A percentile compares a stretch with the other conserved stretches of the same genome.
Evolutionary conservation across 139 green algal species (phyloP).

Genomic region (Picochlorum sp.): DNA sequence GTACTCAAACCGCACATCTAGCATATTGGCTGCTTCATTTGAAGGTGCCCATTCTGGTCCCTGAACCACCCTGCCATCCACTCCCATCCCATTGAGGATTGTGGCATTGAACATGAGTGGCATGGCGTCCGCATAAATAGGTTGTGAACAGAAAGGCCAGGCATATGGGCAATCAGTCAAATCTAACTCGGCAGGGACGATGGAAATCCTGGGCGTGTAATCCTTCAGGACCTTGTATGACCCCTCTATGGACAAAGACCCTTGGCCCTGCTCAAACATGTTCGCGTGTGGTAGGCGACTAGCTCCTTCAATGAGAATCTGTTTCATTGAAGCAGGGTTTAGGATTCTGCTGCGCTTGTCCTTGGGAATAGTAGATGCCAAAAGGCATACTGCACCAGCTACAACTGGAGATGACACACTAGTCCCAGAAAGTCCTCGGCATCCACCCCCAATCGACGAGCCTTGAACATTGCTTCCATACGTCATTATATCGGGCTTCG

Average conservation of each 20-base stretch:
- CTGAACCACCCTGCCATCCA: constrained; percentile 50
- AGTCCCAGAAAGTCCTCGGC: constrained; percentile 73
- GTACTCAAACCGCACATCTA: constrained; percentile 80
- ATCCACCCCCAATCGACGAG: constrained; percentile 81
- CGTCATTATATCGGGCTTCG: constrained; percentile 89
- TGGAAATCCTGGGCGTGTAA: constrained; percentile 79
- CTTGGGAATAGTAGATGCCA: constrained; percentile 78
- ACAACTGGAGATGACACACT: constrained; percentile 93
- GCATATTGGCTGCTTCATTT: constrained; percentile 51
- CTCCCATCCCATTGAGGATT: constrained; percentile 90
- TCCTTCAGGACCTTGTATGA: constrained; percentile 48
- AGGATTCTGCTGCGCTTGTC: constrained; percentile 54
- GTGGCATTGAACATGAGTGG: constrained; percentile 94
- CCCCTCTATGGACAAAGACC: constrained; percentile 57
- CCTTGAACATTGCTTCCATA: constrained; percentile 90
- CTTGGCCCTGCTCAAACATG: constrained; percentile 78
- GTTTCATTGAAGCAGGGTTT: constrained; percentile 99
- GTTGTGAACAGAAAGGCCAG: constrained; percentile 90
- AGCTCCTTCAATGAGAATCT: constrained; percentile 92
- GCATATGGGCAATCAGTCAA: constrained; percentile 89
- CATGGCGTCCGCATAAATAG: constrained; percentile 69
- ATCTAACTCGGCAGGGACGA: constrained; percentile 73
- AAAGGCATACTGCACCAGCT: constrained; percentile 83
- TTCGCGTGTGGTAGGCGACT: constrained; percentile 50
- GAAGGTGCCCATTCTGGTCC: constrained; percentile 45